Conservation (phyloP, 345 rosid genomes). For the Populus tremula region DNA sequence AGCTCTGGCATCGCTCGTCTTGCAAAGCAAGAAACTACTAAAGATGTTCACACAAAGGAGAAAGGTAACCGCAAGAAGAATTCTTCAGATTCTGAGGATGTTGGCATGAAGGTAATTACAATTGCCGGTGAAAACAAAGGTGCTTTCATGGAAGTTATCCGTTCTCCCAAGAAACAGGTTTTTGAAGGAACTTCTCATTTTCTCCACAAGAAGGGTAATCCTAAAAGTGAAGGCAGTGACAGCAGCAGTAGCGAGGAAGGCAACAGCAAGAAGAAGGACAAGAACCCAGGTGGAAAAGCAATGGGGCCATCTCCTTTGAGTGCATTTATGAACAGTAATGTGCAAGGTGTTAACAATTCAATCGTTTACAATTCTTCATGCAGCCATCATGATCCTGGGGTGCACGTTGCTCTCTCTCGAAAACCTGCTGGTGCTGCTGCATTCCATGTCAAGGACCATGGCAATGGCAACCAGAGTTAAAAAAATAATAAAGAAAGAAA, state of each 20-base stretch:
- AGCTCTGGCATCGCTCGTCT: constrained; percentile 19
- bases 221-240: constrained; percentile 24
- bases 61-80: constrained; percentile 35
- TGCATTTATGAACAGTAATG: constrained; percentile 76
- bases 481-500: background rate
- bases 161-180: constrained; percentile 38
- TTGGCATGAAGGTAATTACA: constrained; percentile 56
- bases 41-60: constrained; percentile 13
- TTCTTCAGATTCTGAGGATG: constrained; percentile 40
- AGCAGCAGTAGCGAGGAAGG: constrained; percentile 42
- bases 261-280: constrained; percentile 29
- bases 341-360: constrained; percentile 85
- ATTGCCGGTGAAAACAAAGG: constrained; percentile 93
- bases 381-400: constrained; percentile 78
- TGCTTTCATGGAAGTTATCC: constrained; percentile 70
- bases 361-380: constrained; percentile 60
- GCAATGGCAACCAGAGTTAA: constrained; percentile 38
- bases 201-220: constrained; percentile 26
- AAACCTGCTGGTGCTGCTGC: constrained; percentile 48
- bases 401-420: constrained; percentile 50
- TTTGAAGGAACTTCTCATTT: constrained; percentile 24
- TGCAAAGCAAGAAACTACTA: constrained; percentile 17
- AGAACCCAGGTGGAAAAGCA: constrained; percentile 23
- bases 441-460: constrained; percentile 43
- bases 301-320: constrained; percentile 38